Percentiles rank a stretch among this genome's conserved stretches.
Conservation (phyloP, 768 basidiomycete genomes). For the Tricholoma flavovirens region DNA sequence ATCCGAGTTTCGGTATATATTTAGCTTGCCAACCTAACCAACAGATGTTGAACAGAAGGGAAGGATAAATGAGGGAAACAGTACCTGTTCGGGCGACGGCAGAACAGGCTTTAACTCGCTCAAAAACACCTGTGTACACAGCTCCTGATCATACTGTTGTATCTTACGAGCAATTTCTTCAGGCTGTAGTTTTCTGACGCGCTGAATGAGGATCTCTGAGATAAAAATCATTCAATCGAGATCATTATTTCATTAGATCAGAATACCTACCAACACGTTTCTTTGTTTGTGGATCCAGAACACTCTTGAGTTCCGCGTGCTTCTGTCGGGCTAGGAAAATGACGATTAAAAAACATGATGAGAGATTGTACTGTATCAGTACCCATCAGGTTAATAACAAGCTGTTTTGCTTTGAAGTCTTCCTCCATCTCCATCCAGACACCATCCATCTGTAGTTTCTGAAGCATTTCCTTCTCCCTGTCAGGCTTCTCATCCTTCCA, state of each 20-base stretch:
- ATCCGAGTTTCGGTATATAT: slow-evolving; percentile 82
- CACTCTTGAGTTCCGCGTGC: slow-evolving; percentile 85
- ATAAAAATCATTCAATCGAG: slow-evolving; percentile 1
- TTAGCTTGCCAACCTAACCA: slow-evolving; percentile 76
- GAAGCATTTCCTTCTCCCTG: slow-evolving; percentile 74
- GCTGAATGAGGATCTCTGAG: slow-evolving; percentile 88
- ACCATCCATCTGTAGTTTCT: slow-evolving; percentile 77
- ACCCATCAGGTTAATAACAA: slow-evolving; percentile 90
- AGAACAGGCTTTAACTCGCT: slow-evolving; percentile 83
- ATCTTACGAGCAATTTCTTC: slow-evolving; percentile 84
- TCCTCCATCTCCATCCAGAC: slow-evolving; percentile 97
- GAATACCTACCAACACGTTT: slow-evolving; percentile 80
- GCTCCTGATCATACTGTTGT: slow-evolving; percentile 77
- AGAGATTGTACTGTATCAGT: slow-evolving; percentile 15
- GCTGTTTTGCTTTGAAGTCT: slow-evolving; percentile 94
- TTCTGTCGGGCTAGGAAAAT: slow-evolving; percentile 61
- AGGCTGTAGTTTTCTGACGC: slow-evolving; percentile 75
- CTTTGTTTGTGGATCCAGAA: slow-evolving; percentile 85
- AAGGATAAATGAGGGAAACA: not conserved
- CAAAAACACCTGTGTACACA: slow-evolving; percentile 86
- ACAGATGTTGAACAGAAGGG: not conserved
- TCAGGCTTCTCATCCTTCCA: slow-evolving; percentile 71
- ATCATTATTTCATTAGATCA: not conserved
- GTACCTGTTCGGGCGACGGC: slow-evolving; percentile 86
- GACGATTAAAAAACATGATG: slow-evolving; percentile 8